Conservation (phyloP, 2,329 filamentous ascomycete species). For the Ceratocystis papillata region DNA sequence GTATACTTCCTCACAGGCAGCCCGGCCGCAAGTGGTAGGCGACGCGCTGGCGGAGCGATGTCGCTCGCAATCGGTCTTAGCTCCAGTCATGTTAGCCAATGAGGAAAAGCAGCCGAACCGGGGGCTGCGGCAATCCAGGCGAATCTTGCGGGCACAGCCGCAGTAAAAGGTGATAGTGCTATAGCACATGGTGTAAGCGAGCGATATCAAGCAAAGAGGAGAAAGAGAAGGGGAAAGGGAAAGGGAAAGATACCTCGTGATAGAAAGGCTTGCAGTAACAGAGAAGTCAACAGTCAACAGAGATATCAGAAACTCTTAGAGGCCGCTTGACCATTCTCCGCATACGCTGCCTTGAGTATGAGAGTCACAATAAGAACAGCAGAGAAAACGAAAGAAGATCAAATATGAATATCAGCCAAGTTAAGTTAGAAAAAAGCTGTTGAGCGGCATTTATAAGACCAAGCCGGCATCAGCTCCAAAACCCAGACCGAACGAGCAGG, state of each 20-base stretch:
- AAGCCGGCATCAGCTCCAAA: not conserved
- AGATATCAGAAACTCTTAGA: conserved; percentile 1
- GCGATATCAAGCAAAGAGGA: not conserved
- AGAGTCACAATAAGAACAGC: not conserved
- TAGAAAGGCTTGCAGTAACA: not conserved
- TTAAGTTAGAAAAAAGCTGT: not conserved
- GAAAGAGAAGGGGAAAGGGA: too few species aligned
- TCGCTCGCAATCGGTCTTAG: conserved; percentile 14
- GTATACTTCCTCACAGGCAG: conserved; percentile 16
- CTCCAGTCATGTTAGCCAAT: not conserved
- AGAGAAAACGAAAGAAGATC: not conserved
- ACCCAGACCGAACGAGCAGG: not conserved
- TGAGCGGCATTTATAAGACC: not conserved
- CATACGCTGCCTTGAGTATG: too few species aligned
- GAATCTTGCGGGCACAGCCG: conserved; percentile 14
- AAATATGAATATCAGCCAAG: not conserved
- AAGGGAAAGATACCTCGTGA: not conserved
- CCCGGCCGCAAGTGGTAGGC: conserved; percentile 19
- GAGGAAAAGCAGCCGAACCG: conserved; percentile 14
- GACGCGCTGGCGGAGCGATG: conserved; percentile 1
- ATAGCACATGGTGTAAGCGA: conserved; percentile 15
- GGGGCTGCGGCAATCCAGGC: conserved; percentile 1
- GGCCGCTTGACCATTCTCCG: not conserved
- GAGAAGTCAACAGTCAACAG: not conserved
- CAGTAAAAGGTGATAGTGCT: conserved; percentile 11